Base-by-base conservation (phyloP, 1,139 yeast species). In the Hansenula lynferdii region DNA sequence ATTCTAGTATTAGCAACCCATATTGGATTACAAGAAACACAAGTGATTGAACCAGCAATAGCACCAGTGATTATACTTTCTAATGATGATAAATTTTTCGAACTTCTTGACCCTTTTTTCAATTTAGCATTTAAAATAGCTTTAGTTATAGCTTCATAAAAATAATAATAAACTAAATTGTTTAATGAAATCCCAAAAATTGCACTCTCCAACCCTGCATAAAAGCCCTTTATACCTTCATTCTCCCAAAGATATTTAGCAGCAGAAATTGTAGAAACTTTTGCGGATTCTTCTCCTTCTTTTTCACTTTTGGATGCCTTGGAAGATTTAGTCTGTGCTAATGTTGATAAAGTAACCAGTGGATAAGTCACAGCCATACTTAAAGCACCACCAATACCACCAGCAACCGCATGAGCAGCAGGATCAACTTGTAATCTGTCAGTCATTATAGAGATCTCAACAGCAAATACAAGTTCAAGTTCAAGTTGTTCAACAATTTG, bases 1-100 rank as follows among this genome's bases (percentile, higher is more conserved):
- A 84, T 80, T 62, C 96, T 71, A 2, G 96, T 87, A 58, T 87
- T 87, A 40, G 92, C 94, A 28, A 87, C 95, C 97, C 97, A 89
- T 51, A 89, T 80, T 26, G 97, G 97, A 62, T 90, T 90, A n/a
- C 96, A 81, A 15, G 84, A 74, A 18, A 85, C 68, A 42, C 90
- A 85, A 3, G 97, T 87, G 31, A 89, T 75, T 8, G 90, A 75
- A 0, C 97, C 97, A 3, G 97, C 95, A 51, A 85, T 69, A 1
- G 94, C 84, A 15, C 96, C 96, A 4, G 90, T 81, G 5, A 75
- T 46, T 53, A 89, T 83, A 41, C 90, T 78, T 60, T 89, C 95
- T 11, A 72, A 42, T 1, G 96, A 80, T 14, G 80, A 63, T 37
- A 82, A n/a, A 25, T 40, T 44, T 35, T 40, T 31, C 24, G 37